These are phyloP conservation scores for Xylaria digitata DNA, from an alignment of 2,329 filamentous ascomycete species.

Conservation along the genomic window DNA sequence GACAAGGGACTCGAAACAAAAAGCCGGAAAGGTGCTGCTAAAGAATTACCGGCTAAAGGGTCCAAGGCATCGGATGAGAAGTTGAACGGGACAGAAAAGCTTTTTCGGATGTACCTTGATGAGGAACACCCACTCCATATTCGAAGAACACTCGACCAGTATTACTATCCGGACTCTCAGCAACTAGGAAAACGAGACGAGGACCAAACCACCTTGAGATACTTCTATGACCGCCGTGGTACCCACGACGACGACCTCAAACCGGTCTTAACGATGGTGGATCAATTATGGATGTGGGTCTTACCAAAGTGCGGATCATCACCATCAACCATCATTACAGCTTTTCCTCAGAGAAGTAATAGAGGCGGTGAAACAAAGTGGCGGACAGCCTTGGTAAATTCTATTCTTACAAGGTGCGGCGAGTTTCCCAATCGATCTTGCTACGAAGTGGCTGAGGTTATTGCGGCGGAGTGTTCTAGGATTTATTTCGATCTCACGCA, in stretches of 20 bases:
- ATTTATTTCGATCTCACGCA: too few species aligned
- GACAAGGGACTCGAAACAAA: too few species aligned
- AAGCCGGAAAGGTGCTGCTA: too few species aligned
- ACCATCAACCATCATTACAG: conserved; percentile 16
- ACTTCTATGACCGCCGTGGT: neutral
- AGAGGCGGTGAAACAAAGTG: neutral
- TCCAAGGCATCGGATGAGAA: too few species aligned
- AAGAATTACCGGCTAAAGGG: too few species aligned
- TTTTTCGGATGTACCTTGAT: neutral
- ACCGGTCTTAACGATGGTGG: conserved; percentile 9
- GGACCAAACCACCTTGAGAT: conserved; percentile 7
- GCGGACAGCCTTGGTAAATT: neutral
- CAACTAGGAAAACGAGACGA: neutral
- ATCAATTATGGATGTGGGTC: conserved; percentile 17
- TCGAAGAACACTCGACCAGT: conserved; percentile 15
- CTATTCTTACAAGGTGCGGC: neutral
- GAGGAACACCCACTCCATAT: conserved; percentile 10
- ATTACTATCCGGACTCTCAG: neutral
- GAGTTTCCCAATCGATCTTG: too few species aligned
- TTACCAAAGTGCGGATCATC: conserved; percentile 2
- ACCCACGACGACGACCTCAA: neutral
- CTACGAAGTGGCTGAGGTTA: too few species aligned
- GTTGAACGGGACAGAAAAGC: neutral
- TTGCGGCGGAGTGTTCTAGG: too few species aligned
- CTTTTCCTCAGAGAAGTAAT: conserved; percentile 15